These are phyloP conservation scores for Desmodesmus armatus DNA, from an alignment of 139 green algal species.

Conservation along the genomic window DNA sequence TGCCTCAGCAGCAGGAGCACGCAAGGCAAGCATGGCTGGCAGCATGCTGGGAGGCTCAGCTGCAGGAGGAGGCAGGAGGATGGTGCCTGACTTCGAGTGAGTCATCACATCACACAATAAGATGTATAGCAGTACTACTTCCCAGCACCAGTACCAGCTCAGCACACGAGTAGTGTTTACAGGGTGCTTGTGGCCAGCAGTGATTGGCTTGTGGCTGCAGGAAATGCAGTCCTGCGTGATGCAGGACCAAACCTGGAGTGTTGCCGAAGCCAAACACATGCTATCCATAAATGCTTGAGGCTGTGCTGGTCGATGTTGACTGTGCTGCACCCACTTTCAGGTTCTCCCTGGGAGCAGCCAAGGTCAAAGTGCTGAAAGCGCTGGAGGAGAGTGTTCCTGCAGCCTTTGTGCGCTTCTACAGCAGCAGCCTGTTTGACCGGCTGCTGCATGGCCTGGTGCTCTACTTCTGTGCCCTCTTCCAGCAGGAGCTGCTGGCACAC, in stretches of 20 bases:
- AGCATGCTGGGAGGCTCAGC: conserved; percentile 4
- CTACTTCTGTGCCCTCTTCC: conserved; percentile 59
- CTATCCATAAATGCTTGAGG: not conserved
- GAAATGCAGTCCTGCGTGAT: not conserved
- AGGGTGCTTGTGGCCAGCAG: not conserved
- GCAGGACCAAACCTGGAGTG: not conserved
- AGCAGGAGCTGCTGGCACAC: conserved; percentile 39
- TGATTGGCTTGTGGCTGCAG: not conserved
- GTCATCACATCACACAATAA: too few species aligned
- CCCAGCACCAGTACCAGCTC: not conserved
- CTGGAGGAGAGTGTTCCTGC: conserved; percentile 46
- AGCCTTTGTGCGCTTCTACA: conserved; percentile 57
- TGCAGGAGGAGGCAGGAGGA: not conserved
- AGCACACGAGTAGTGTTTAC: not conserved
- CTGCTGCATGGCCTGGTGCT: conserved; percentile 48
- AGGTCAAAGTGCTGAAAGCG: conserved; percentile 56
- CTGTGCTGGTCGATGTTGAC: not conserved
- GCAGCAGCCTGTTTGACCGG: conserved; percentile 53
- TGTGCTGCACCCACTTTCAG: conserved; percentile 33
- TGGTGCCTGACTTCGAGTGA: conserved; percentile 38
- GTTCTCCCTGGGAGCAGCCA: conserved; percentile 59
- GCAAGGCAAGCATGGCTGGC: conserved; percentile 19
- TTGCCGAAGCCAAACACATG: not conserved
- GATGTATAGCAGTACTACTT: too few species aligned
- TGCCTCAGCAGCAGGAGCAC: not conserved